Evolutionary conservation across 2,329 filamentous ascomycete genomes (phyloP).

Genomic region (Aureobasidium sp.): DNA sequence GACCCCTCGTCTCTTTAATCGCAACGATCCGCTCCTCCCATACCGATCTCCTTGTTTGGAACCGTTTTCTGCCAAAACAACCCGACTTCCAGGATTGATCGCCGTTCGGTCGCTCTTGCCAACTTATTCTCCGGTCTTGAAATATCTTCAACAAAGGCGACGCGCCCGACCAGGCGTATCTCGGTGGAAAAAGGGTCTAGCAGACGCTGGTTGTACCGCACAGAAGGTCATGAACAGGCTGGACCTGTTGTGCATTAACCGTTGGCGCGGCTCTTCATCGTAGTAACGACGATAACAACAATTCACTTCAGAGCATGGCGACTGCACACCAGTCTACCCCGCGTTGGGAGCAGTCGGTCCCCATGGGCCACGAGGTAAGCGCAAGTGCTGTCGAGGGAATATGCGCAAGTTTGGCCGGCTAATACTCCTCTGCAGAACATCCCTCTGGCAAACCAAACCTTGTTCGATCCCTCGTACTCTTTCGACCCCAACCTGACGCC

Average conservation of each 20-base stretch:
- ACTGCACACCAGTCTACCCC: constrained; percentile 11
- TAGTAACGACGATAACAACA: not conserved
- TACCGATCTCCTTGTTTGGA: constrained; percentile 4
- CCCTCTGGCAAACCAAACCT: not conserved
- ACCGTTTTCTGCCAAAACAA: constrained; percentile 4
- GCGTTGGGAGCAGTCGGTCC: constrained; percentile 13
- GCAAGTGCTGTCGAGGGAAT: not conserved
- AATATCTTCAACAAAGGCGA: not conserved
- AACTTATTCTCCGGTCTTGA: not conserved
- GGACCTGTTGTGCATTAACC: constrained; percentile 10
- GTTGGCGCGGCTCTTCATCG: not conserved
- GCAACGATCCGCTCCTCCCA: constrained; percentile 5
- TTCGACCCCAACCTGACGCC: not conserved
- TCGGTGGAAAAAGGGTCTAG: not conserved
- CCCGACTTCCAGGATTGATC: not conserved
- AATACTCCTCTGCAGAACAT: not conserved
- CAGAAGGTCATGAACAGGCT: constrained; percentile 10
- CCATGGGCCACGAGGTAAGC: constrained; percentile 5
- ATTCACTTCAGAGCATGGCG: not conserved
- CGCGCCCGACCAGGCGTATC: not conserved
- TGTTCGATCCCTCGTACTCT: not conserved
- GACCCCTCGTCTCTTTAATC: constrained; percentile 4
- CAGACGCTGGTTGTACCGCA: constrained; percentile 1
- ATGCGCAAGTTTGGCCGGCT: not conserved
- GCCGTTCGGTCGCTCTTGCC: not conserved